A percentile compares a stretch with the other conserved stretches of the same genome.
Conservation (phyloP, 306 rosid genomes). For the Rubus parviflorus region DNA sequence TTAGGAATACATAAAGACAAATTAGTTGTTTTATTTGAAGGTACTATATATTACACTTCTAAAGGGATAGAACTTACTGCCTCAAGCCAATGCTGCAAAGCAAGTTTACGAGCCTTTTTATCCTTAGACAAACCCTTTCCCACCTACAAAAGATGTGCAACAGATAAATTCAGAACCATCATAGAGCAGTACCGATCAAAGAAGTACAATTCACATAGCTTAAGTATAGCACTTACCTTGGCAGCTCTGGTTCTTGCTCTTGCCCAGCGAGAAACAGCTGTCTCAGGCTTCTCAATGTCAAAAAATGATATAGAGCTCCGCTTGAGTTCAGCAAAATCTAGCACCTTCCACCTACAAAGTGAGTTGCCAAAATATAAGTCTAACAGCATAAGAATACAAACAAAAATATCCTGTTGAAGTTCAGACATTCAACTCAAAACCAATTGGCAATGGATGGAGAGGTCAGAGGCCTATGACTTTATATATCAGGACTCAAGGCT, state of each 20-base stretch:
- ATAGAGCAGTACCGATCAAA: not conserved
- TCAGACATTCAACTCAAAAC: not conserved
- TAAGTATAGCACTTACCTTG: constrained; percentile 44
- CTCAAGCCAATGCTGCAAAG: constrained; percentile 92
- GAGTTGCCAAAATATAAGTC: constrained; percentile 14
- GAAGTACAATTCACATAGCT: constrained; percentile 2
- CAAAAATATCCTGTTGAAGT: not conserved
- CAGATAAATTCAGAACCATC: constrained; percentile 23
- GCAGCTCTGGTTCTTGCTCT: constrained; percentile 84
- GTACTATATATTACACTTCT: not conserved
- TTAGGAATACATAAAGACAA: constrained; percentile 21
- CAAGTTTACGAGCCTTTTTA: constrained; percentile 74
- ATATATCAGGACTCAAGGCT: not conserved
- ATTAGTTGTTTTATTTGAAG: constrained; percentile 12
- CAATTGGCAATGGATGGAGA: not conserved
- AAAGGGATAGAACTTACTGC: constrained; percentile 57
- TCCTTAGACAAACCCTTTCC: constrained; percentile 90
- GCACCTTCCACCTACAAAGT: constrained; percentile 70
- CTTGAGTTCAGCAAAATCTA: constrained; percentile 83
- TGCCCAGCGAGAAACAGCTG: constrained; percentile 77
- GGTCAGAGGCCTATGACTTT: not conserved
- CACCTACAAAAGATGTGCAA: constrained; percentile 44
- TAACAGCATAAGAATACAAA: not conserved
- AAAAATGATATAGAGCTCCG: constrained; percentile 83
- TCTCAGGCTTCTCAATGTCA: constrained; percentile 70